Evolutionary conservation across 2,329 filamentous ascomycete genomes (phyloP).

Genomic region (Ilyonectria mors-panacis): DNA sequence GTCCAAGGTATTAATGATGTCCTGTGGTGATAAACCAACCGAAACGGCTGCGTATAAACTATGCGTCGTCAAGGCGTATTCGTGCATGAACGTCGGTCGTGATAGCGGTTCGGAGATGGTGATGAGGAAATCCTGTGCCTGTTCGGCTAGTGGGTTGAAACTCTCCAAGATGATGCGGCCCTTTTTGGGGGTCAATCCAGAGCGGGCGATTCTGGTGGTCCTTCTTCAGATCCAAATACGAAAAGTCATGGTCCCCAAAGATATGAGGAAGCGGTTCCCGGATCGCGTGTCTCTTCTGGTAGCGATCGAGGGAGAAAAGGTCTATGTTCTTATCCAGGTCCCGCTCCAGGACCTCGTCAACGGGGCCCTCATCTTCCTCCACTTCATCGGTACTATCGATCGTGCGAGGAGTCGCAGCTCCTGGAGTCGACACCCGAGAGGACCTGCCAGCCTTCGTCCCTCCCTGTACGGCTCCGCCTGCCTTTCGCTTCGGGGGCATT

Average conservation of each 20-base stretch:
- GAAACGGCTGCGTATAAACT: constrained; percentile 96
- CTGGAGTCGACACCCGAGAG: constrained; percentile 73
- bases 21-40: constrained; percentile 88
- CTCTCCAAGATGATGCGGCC: constrained; percentile 94
- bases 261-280: constrained; percentile 63
- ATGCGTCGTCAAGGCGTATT: constrained; percentile 92
- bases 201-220: constrained; percentile 92
- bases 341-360: constrained; percentile 67
- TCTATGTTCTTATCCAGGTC: constrained; percentile 72
- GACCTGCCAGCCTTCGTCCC: constrained; percentile 69
- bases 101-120: constrained; percentile 96
- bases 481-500: constrained; percentile 83
- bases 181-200: constrained; percentile 92
- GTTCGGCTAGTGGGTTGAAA: constrained; percentile 88
- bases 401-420: constrained; percentile 72
- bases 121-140: constrained; percentile 94
- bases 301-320: constrained; percentile 69
- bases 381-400: constrained; percentile 68
- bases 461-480: constrained; percentile 63
- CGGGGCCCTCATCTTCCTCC: constrained; percentile 64
- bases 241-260: constrained; percentile 78
- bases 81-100: constrained; percentile 90
- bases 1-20: constrained; percentile 92
- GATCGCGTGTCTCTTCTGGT: constrained; percentile 62
- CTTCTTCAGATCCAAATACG: constrained; percentile 84